A percentile compares a stretch with the other conserved stretches of the same genome.
Conservation (phyloP, 2,329 filamentous ascomycete species). For the Aspergillus niger region DNA sequence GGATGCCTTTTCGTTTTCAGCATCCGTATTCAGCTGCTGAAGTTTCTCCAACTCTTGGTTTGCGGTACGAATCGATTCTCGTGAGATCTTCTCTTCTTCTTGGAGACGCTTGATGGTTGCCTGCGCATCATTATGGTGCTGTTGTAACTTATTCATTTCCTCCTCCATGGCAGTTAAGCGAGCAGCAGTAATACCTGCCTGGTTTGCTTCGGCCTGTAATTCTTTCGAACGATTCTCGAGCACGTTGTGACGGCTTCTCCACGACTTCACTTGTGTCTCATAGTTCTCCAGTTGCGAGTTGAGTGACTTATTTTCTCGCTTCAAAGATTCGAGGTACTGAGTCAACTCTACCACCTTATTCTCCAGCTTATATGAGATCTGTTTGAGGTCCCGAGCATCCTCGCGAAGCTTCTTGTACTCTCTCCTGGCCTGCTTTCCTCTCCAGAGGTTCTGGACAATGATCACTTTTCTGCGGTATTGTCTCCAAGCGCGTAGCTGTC, state of each 20-base stretch:
- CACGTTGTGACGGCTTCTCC: conserved; percentile 88
- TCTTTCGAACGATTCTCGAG: conserved; percentile 90
- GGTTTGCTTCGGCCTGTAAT: conserved; percentile 93
- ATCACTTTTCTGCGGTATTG: conserved; percentile 87
- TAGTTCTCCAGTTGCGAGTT: conserved; percentile 90
- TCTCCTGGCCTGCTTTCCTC: conserved; percentile 76
- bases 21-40: conserved; percentile 70
- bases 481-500: conserved; percentile 77
- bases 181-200: conserved; percentile 92
- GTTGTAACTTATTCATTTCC: conserved; percentile 89
- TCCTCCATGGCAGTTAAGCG: conserved; percentile 89
- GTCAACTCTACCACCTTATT: conserved; percentile 99
- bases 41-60: conserved; percentile 79
- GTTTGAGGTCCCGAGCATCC: conserved; percentile 96
- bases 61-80: conserved; percentile 77
- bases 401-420: conserved; percentile 90
- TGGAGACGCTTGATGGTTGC: conserved; percentile 91
- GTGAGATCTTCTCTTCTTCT: conserved; percentile 84
- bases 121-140: conserved; percentile 85
- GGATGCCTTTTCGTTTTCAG: conserved; percentile 81
- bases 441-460: conserved; percentile 89
- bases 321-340: conserved; percentile 87
- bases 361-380: conserved; percentile 98
- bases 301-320: conserved; percentile 89
- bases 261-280: conserved; percentile 92